Base-by-base conservation (phyloP, 148 eudicot species). In the Heliosperma pusillum region DNA sequence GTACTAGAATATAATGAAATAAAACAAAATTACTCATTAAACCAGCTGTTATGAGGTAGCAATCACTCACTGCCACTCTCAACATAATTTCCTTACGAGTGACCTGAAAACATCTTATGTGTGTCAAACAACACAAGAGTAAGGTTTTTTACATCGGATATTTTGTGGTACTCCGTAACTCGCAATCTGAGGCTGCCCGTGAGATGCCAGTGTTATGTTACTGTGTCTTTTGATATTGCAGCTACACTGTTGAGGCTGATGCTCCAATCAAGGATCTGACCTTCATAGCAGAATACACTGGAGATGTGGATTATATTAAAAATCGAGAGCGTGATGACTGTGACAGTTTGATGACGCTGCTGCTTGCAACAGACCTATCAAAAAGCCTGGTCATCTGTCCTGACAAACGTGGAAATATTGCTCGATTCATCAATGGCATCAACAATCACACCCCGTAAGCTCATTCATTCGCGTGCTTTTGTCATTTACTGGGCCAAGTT, bases 311-410 rank as follows among this genome's bases (percentile, higher is more conserved):
- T 85, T 95, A 83, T 84, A 82, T 90, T 10, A 89, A 75, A 82
- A 95, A 89, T 70, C 87, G 98, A 71, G 92, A 90, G 80, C 75
- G 77, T 44, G 97, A 92, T 61, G 97, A 92, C 66, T 92, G 97
- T 73, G 98, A 95, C 73, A 92, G 97, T 81, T 36, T 95, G 88
- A 95, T 95, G 97, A 92, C 96, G 22, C 98, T 95, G 74, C 89
- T 95, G 69, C 82, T 90, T 30, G 85, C 97, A 45, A 80, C 80
- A n/a, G 85, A 90, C 71, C 81, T 86, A 52, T 85, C 86, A 7
- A 73, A 87, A 52, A 92, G 96, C 73, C 90, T 92, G 27, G 84
- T 95, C 75, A 76, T 95, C 74, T 95, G 98, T 78, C 97, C 98
- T 33, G 98, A 95, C 75, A 89, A 89, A 75, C 92, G 89, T 24